Base-by-base conservation (phyloP, 2,329 filamentous ascomycete species). In the Helotiales sp. region DNA sequence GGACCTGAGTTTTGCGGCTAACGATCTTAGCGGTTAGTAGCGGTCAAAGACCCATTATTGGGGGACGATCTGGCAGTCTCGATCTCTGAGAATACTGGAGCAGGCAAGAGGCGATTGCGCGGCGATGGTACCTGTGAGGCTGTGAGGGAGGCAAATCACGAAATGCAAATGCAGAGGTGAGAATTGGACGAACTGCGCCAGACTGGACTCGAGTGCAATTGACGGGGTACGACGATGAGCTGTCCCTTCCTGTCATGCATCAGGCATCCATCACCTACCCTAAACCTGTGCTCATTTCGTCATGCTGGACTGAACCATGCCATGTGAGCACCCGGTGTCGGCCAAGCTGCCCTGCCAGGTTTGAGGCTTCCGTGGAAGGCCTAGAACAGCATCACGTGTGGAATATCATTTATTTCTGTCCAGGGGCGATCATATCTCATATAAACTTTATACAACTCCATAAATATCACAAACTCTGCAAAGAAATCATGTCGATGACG, bases 311-410 rank as follows among this genome's bases (percentile, higher is more conserved):
- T 22, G 36, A 19, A n/a, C 36, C 36, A 40, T 19, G 17, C 24
- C 36, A 38, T 44, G 40, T 44, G 40, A 44, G 40, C 22, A 25
- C 19, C 40, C 40, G 40, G 27, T 24, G 27, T 24, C 40, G 40
- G 40, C 19, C 12, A n/a, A 40, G 22, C 40, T 13, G 40, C 22
- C 38, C 10, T 24, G 8, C 22, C 40, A 44, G 40, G 40, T 25
- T 44, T 24, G 24, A 19, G 12, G 22, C 22, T 44, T 44, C 40
- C 40, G 27, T 15, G 12, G 10, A 6, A 15, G 22, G 40, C 15
- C 40, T 44, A 44, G 40, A 44, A 44, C 40, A n/a, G n/a, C 22
- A 44, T 44, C 40, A 44, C 40, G 40, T 44, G 40, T 44, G 15
- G 6, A 2, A 12, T 44, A 44, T 44, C 22, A 44, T 25, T 13